Base-by-base conservation (phyloP, 2,329 filamentous ascomycete genomes). In the Hymenoscyphus scutula region DNA sequence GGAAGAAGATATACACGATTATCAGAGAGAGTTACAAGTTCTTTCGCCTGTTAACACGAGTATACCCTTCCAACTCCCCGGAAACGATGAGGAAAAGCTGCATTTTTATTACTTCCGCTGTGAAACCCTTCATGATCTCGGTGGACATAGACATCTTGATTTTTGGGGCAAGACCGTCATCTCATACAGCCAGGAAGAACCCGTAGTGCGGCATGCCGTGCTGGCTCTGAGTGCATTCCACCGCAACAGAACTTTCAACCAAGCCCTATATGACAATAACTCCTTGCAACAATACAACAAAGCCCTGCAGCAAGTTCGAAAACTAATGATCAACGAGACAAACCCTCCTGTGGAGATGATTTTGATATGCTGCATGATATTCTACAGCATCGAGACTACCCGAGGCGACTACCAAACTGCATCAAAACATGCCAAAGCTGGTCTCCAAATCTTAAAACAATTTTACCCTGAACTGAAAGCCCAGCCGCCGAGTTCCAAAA, bases 21-120 rank as follows among this genome's bases (percentile, higher is more conserved):
- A 51, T 13, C 45, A 23, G 23, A 51, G 23, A 13, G 45, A 51
- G 19, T 25, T 51, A 19, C 45, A 51, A 23, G 19, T 8, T 51
- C n/a, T 51, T 23, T 51, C 45, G 19, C 45, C 45, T 13, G 23
- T 23, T 10, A 51, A 23, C 11, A 51, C 45, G 8, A 27, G 45
- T 27, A 51, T 51, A 19, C 45, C 45, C 11, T 51, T 51, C 45
- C 45, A 51, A 51, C n/a, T 51, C 11, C 45, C 45, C 45, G 45
- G 45, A 13, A 51, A 51, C 45, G 45, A 51, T 51, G 45, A 51
- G 25, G 45, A 51, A 51, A 51, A 51, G 45, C 45, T 51, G 4
- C 45, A 51, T 51, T 51, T 51, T 25, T 51, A 51, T 51, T 51
- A 51, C 45, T 51, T 51, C 45, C 45, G 45, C 4, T 51, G 45